Evolutionary conservation across 352 stramenopile genomes (phyloP).

Genomic region (Pythium phragmiticola): DNA sequence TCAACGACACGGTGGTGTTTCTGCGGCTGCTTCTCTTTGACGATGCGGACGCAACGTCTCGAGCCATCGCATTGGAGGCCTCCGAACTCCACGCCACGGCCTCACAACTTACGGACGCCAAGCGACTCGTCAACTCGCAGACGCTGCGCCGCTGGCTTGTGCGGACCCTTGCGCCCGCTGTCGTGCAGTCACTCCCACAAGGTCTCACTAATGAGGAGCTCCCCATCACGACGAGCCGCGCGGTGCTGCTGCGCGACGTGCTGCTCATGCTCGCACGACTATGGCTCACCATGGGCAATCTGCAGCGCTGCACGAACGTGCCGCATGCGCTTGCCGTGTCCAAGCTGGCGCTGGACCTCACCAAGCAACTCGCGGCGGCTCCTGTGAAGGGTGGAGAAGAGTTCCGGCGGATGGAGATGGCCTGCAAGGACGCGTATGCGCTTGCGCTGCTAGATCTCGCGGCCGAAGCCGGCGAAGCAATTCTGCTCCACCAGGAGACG

Average conservation of each 20-base stretch:
- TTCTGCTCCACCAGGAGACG: slow-evolving; percentile 47
- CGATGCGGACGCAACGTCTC: neutral
- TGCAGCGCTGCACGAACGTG: slow-evolving; percentile 47
- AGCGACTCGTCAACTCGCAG: neutral
- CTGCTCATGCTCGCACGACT: slow-evolving; percentile 46
- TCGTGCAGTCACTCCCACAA: slow-evolving; percentile 15
- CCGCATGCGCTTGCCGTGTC: slow-evolving; percentile 36
- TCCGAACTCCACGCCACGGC: slow-evolving; percentile 3
- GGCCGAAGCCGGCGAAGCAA: slow-evolving; percentile 35
- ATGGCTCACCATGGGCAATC: slow-evolving; percentile 39
- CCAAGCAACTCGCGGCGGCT: slow-evolving; percentile 30
- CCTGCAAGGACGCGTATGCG: slow-evolving; percentile 43
- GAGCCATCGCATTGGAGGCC: slow-evolving; percentile 3
- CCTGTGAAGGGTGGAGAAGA: neutral
- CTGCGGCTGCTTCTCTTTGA: slow-evolving; percentile 3
- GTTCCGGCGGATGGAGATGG: slow-evolving; percentile 42
- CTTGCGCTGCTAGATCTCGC: slow-evolving; percentile 36
- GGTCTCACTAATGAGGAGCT: neutral
- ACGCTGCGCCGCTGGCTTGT: slow-evolving; percentile 10
- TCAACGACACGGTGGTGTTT: slow-evolving; percentile 24
- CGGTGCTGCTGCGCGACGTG: slow-evolving; percentile 27
- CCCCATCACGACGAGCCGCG: neutral
- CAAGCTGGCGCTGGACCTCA: slow-evolving; percentile 45
- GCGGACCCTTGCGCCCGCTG: slow-evolving; percentile 7
- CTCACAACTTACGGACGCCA: neutral